Base-by-base conservation (phyloP, 768 basidiomycete genomes). In the Naematelia aurantialba region DNA sequence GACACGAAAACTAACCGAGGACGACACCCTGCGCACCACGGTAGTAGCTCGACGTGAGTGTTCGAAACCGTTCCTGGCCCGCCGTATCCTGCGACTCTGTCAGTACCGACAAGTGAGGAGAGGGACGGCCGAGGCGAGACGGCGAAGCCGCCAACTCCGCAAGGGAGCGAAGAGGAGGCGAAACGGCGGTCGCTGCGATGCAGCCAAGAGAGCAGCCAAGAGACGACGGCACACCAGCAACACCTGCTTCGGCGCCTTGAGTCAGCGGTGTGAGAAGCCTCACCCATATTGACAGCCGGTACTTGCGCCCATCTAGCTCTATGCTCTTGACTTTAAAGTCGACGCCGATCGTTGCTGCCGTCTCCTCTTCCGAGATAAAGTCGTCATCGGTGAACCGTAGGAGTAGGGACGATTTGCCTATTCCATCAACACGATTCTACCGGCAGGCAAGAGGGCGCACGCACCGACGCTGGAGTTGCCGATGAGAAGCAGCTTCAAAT, bases 371-470 rank as follows among this genome's bases (percentile, higher is more conserved):
- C 5, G 89, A 86, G 19, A 97, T 79, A 87, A 92, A 97, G 68
- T 90, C 89, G 78, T 94, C 89, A 73, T 97, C 93, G 1, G 92
- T 92, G 80, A 97, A 98, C n/a, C 94, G 84, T 8, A 98, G 80
- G 2, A 98, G 77, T 13, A 98, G 80, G 67, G 89, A 91, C 19
- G 76, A 77, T 67, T 77, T 77, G 59, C 76, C 75, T 76, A 47
- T 2, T 53, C 46, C n/a, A 47, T 19, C 8, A 8, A 26, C 5
- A 47, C n/a, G 8, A 47, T 5, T 19, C 21, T 19, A 19, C 46
- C 8, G 25, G 42, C 12, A 25, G 21, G 39, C n/a, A 52, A 4
- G 50, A 52, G 50, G 19, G 45, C 14, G 45, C 62, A 90, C 81
- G 92, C 89, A 67, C 94, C 94, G 14, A 98, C 94, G 21, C 69